Base-by-base conservation (phyloP, 1,139 yeast genomes). In the Groenewaldozyma sp. region DNA sequence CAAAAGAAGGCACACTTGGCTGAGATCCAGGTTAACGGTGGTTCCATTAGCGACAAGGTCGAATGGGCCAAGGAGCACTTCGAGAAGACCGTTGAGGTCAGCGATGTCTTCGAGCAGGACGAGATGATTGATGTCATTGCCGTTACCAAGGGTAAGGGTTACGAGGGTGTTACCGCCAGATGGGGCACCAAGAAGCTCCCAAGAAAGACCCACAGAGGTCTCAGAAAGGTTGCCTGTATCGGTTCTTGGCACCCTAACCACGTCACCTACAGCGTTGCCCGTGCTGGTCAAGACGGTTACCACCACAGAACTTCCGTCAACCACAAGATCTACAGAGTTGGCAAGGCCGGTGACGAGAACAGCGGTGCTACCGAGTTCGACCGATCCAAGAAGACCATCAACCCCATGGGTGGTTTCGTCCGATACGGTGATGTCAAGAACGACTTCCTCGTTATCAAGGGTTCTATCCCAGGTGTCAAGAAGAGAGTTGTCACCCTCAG, bases 191-290 rank as follows among this genome's bases (percentile, higher is more conserved):
- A 88, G 91, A 87, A 83, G 80, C 78, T 91, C 63, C 98, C 99
- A 75, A 87, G 99, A 80, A 91, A 91, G 94, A 91, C 99, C 70
- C 99, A 91, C 76, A 87, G 97, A 82, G 99, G 99, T 91, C 80
- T 88, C 70, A 87, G 99, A 82, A 93, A 93, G 87, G 98, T 91
- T 74, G 99, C 98, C 68, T 91, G 99, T 87, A 93, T 91, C 67
- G 99, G 99, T 82, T 96, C 99, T 68, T 91, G 99, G 99, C 98
- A 91, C 78, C 98, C 98, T 73, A 82, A 95, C 75, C 95, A 91
- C 78, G 99, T 91, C 68, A 76, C 80, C 74, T 91, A 94, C 94
- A 83, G 97, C 67, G 98, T 91, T 73, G 97, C 98, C 64, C 87
- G 99, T 77, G 96, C 98, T 64, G 99, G 99, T 91, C 98, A 91